Base-by-base conservation (phyloP, 345 rosid species). In the Anastatica hierochuntica region DNA sequence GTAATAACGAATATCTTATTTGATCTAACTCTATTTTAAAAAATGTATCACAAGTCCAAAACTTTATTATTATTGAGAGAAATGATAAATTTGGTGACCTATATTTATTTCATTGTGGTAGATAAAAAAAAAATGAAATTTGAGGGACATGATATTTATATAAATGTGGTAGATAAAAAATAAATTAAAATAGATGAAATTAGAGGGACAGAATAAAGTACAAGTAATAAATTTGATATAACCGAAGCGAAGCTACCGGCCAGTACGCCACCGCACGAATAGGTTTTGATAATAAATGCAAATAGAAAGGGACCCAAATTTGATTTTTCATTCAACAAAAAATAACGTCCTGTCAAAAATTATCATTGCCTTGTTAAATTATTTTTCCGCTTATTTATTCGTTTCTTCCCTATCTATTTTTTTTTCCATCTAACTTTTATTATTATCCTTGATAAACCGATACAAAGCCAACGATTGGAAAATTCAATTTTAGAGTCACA, bases 211-310 rank as follows among this genome's bases (percentile, higher is more conserved):
- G 43, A 52, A 45, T 45, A 44, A 53, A 59, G 66, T 52, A 59
- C 60, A 52, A 29, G 65, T 30, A 53, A 66, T 66, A 52, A 66
- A 66, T 59, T 19, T 10, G 58, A 3, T 49, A 15, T 39, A 44
- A 24, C 65, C 43, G 21, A 60, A 60, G 29, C 19, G 29, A 49
- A 60, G 64, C 64, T 60, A 58, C n/a, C n/a, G n/a, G n/a, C n/a
- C n/a, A n/a, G n/a, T n/a, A 64, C 33, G 71, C 65, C 71, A 66
- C 71, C 66, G 56, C 65, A 66, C 66, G 65, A 59, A 59, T 58
- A 38, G 44, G 60, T 52, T 65, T 50, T n/a, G 43, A 46, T 31
- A 31, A n/a, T 59, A 38, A 66, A 66, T 66, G 60, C 60, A 42
- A 58, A 43, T 0, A 9, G 7, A 19, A 24, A 49, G 43, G 65